phyloP scores from a whole-genome alignment of 495 filamentous ascomycete genomes.

The Venustampulla echinocandica region DNA sequence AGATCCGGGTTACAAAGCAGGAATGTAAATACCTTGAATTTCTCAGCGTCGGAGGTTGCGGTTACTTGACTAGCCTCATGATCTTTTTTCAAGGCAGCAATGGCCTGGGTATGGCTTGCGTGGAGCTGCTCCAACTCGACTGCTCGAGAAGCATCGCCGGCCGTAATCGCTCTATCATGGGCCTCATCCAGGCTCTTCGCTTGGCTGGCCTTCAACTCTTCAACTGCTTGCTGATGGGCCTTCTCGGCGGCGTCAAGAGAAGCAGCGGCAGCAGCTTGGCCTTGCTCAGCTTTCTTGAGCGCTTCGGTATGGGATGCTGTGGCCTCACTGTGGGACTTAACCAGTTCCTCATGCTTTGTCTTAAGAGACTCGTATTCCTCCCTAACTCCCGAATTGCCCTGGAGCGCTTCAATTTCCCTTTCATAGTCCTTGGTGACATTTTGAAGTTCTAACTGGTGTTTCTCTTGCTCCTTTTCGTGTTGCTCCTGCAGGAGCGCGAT shows the following conservation, averaged over 20 bases:
- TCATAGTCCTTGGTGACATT: slow-evolving; percentile 45
- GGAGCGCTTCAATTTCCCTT: slow-evolving; percentile 47
- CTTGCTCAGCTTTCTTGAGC: slow-evolving; percentile 37
- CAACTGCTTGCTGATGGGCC: slow-evolving; percentile 25
- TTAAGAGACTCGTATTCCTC: slow-evolving; percentile 44
- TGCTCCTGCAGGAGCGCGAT: slow-evolving; percentile 29
- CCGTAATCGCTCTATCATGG: slow-evolving; percentile 23
- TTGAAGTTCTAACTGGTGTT: slow-evolving; percentile 24
- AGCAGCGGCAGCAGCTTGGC: slow-evolving; percentile 32
- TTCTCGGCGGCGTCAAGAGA: slow-evolving; percentile 27
- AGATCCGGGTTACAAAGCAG: background rate
- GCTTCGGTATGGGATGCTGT: slow-evolving; percentile 30
- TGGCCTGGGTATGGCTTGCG: slow-evolving; percentile 30
- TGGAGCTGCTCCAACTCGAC: slow-evolving; percentile 41
- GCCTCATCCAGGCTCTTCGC: slow-evolving; percentile 34
- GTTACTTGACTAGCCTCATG: slow-evolving; percentile 21
- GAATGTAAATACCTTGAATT: slow-evolving; percentile 17
- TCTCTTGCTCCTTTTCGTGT: slow-evolving; percentile 33
- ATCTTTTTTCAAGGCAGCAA: slow-evolving; percentile 35
- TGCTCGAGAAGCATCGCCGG: slow-evolving; percentile 27
- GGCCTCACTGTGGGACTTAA: slow-evolving; percentile 31
- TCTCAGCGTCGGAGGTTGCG: slow-evolving; percentile 9
- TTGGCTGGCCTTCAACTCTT: slow-evolving; percentile 31
- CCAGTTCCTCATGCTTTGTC: slow-evolving; percentile 36
- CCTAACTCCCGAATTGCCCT: slow-evolving; percentile 46